A percentile compares a stretch with the other conserved stretches of the same genome.
Evolutionary conservation across 345 rosid species (phyloP).

Genomic region (Lumnitzera littorea): DNA sequence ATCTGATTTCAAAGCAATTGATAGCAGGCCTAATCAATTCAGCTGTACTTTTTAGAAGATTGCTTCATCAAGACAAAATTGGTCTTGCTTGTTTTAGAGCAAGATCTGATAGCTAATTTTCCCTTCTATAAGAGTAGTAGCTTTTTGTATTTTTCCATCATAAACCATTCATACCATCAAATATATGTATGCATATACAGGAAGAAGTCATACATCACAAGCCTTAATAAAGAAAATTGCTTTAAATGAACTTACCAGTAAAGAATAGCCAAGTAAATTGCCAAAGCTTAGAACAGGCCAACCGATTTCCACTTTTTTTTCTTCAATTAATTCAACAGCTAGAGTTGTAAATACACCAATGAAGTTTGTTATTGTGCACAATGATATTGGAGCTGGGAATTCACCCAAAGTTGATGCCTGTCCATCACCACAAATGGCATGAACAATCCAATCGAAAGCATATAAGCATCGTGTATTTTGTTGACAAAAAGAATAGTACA

Average conservation of each 20-base stretch:
- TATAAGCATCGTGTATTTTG: not conserved
- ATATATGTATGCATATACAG: too few species aligned
- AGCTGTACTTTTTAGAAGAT: too few species aligned
- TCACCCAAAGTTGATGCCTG: conserved; percentile 69
- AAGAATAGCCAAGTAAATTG: conserved; percentile 39
- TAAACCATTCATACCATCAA: too few species aligned
- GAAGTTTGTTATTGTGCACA: conserved; percentile 75
- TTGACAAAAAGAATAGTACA: conserved; percentile 2
- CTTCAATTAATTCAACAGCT: conserved; percentile 37
- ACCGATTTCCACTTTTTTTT: conserved; percentile 21
- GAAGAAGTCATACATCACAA: too few species aligned
- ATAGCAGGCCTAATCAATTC: too few species aligned
- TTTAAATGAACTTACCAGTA: conserved; percentile 35
- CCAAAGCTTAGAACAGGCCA: conserved; percentile 29
- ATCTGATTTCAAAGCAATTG: too few species aligned
- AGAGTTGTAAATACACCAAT: conserved; percentile 67
- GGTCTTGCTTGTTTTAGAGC: too few species aligned
- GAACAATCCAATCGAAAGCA: not conserved
- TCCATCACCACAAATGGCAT: not conserved
- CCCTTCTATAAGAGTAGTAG: too few species aligned
- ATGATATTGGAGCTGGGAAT: conserved; percentile 90
- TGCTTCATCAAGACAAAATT: too few species aligned
- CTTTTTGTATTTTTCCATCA: too few species aligned
- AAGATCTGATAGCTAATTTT: too few species aligned
- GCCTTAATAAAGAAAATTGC: not conserved